phyloP scores from a whole-genome alignment of 148 eudicot species.

The Agrostemma githago region DNA sequence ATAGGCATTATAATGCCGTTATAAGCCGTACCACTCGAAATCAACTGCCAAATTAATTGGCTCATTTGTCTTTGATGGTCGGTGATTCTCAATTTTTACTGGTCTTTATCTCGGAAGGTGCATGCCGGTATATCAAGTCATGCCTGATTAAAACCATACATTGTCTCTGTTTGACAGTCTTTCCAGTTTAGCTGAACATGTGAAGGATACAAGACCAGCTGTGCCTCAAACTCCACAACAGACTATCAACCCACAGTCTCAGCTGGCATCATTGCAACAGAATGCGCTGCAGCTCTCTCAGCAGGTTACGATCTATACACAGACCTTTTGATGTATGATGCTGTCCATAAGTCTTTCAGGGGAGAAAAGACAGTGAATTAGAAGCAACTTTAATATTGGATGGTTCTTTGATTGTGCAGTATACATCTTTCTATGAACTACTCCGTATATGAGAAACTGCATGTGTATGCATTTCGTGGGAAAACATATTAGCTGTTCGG shows the following conservation, averaged over 20 bases:
- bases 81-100: background rate
- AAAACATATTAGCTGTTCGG: background rate
- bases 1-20: background rate
- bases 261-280: conserved; percentile 53
- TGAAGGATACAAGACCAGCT: conserved; percentile 61
- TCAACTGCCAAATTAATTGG: background rate
- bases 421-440: background rate
- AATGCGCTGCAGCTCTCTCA: conserved; percentile 64
- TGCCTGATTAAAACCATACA: conserved; percentile 16
- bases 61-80: background rate
- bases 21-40: background rate
- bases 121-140: background rate
- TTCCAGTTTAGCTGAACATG: conserved; percentile 56
- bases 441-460: background rate
- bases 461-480: too few species aligned
- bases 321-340: background rate
- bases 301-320: conserved; percentile 43
- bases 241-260: conserved; percentile 55
- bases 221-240: conserved; percentile 61
- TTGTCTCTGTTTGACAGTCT: conserved; percentile 39
- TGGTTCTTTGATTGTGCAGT: background rate
- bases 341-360: background rate
- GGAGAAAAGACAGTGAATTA: background rate
- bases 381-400: background rate
- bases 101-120: conserved; percentile 1